phyloP scores from a whole-genome alignment of 306 rosid species.

The Glycine latifolia region DNA sequence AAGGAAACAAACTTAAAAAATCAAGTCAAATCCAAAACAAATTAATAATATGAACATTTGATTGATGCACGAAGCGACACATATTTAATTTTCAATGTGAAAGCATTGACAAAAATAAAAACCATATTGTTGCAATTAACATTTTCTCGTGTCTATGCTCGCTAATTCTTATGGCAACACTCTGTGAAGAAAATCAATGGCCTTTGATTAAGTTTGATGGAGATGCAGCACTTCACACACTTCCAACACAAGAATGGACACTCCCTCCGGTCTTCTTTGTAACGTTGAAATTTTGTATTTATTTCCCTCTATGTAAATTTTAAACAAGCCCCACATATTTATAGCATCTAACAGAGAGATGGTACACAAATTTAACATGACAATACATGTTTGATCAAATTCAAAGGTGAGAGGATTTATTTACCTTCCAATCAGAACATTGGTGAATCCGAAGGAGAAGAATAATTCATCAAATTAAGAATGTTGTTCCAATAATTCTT shows the following conservation, averaged over 20 bases:
- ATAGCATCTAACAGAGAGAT: neutral
- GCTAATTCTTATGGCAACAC: too few species aligned
- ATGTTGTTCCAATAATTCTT: constrained; percentile 86
- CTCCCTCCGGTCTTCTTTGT: neutral
- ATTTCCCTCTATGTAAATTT: neutral
- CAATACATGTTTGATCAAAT: neutral
- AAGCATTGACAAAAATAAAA: constrained; percentile 46
- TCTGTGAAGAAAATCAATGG: constrained; percentile 21
- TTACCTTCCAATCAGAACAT: constrained; percentile 53
- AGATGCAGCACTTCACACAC: constrained; percentile 2
- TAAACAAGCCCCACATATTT: neutral
- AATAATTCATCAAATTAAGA: constrained; percentile 76
- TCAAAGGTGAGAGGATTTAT: neutral
- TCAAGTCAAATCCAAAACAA: constrained; percentile 37
- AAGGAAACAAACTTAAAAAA: constrained; percentile 14
- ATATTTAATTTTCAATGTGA: constrained; percentile 14
- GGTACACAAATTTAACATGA: neutral
- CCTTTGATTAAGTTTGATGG: constrained; percentile 23
- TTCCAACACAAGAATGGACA: constrained; percentile 15
- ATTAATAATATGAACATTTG: constrained; percentile 44
- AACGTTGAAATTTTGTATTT: neutral
- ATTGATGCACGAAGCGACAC: constrained; percentile 4
- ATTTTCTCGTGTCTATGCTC: neutral
- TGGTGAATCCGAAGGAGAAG: constrained; percentile 80
- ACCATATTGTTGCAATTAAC: constrained; percentile 34